phyloP scores from a whole-genome alignment of 2,329 filamentous ascomycete species.

The Verticillium dahliae region DNA sequence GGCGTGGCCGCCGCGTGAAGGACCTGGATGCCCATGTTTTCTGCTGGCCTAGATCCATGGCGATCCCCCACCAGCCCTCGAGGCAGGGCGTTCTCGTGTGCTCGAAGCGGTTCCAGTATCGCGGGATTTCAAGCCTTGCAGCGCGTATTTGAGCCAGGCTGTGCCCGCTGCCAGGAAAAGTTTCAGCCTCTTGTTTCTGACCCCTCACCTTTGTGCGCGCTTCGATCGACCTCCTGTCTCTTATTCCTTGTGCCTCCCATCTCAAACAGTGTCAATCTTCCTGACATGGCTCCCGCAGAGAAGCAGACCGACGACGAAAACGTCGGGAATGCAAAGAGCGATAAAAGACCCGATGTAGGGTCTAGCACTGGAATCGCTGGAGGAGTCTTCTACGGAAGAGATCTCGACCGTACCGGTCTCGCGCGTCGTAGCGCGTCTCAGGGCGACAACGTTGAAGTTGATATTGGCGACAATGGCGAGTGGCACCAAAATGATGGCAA shows the following conservation, averaged over 20 bases:
- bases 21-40: background rate
- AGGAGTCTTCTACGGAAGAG: slow-evolving; percentile 15
- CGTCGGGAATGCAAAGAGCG: background rate
- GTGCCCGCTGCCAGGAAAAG: background rate
- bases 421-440: slow-evolving; percentile 10
- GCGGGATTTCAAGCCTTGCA: background rate
- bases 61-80: background rate
- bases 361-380: slow-evolving; percentile 10
- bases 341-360: slow-evolving; percentile 1
- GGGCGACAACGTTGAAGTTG: slow-evolving; percentile 17
- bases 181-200: background rate
- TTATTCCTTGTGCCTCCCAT: background rate
- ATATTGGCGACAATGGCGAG: slow-evolving; percentile 19
- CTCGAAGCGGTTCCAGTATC: background rate
- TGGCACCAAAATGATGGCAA: background rate
- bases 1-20: background rate
- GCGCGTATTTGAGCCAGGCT: background rate
- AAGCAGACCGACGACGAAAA: background rate
- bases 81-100: background rate
- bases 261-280: background rate
- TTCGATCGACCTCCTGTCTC: background rate
- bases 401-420: slow-evolving; percentile 12
- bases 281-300: background rate
- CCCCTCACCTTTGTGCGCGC: background rate
- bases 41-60: background rate